Evolutionary conservation across 495 filamentous ascomycete genomes (phyloP).

Genomic region (Penicillium soppii): DNA sequence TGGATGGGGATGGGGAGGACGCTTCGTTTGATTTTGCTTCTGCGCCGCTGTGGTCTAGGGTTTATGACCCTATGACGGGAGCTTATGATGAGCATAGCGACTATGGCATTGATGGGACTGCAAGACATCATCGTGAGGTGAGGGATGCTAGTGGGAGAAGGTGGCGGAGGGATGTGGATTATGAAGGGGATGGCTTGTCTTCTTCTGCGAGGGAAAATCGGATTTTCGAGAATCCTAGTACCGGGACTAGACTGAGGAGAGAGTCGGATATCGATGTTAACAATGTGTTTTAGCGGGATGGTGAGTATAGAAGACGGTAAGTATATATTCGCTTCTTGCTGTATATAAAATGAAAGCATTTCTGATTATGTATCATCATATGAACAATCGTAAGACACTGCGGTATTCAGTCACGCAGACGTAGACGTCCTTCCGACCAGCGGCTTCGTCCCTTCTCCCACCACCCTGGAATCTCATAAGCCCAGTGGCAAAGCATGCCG

Average conservation of each 20-base stretch:
- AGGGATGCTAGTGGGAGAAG: constrained; percentile 9
- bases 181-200: constrained; percentile 6
- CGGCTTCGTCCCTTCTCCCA: constrained; percentile 25
- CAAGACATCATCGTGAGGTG: constrained; percentile 9
- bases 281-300: constrained; percentile 8
- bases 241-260: constrained; percentile 13
- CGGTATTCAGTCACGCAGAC: constrained; percentile 11
- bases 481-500: constrained; percentile 71
- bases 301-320: not conserved
- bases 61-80: constrained; percentile 12
- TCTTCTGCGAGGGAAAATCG: constrained; percentile 9
- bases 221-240: constrained; percentile 22
- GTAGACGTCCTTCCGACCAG: constrained; percentile 36
- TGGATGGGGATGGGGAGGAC: constrained; percentile 10
- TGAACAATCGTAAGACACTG: not conserved
- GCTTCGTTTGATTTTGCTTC: constrained; percentile 9
- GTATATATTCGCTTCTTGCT: not conserved
- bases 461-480: constrained; percentile 37
- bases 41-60: constrained; percentile 8
- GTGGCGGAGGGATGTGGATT: constrained; percentile 9
- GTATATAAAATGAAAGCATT: not conserved
- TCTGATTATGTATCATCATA: not conserved
- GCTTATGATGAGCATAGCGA: constrained; percentile 15
- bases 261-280: constrained; percentile 21
- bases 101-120: constrained; percentile 11